Percentiles rank a stretch among this genome's conserved stretches.
Conservation (phyloP, 208 protist species). For the Leptomonas pyrrhocoris region DNA sequence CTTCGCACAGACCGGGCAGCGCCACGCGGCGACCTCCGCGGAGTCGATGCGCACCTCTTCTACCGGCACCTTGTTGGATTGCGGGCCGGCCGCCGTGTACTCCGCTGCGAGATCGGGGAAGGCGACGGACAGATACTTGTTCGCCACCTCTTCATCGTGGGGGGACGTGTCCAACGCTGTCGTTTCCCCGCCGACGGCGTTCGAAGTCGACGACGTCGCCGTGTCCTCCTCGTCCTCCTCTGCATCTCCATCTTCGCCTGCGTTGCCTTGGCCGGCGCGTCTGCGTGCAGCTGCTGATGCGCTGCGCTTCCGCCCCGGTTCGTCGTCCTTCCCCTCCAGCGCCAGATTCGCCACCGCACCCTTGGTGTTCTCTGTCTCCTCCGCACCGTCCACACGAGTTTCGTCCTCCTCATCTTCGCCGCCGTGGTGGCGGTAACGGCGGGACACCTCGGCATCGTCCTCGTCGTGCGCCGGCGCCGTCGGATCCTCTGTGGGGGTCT, state of each 20-base stretch:
- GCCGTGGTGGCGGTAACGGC: background rate
- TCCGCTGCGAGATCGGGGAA: slow-evolving; percentile 70
- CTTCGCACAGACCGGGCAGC: slow-evolving; percentile 54
- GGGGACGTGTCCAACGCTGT: background rate
- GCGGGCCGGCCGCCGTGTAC: slow-evolving; percentile 46
- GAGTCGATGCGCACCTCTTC: slow-evolving; percentile 49
- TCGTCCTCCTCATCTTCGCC: background rate
- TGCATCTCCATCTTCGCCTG: background rate
- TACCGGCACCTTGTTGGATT: slow-evolving; percentile 40
- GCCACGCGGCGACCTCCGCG: slow-evolving; percentile 57
- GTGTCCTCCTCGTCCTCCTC: background rate
- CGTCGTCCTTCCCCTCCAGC: background rate
- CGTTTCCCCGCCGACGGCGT: background rate
- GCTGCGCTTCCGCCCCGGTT: background rate
- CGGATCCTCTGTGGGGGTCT: slow-evolving; percentile 1
- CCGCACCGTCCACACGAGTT: slow-evolving; percentile 3
- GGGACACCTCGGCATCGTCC: slow-evolving; percentile 14
- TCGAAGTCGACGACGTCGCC: background rate
- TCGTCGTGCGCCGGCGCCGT: slow-evolving; percentile 12
- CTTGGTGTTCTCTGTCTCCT: background rate
- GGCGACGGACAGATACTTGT: slow-evolving; percentile 44
- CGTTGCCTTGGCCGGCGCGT: background rate
- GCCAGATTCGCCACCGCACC: background rate
- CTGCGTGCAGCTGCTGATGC: background rate
- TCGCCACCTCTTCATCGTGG: slow-evolving; percentile 31